phyloP scores from a whole-genome alignment of 2,329 filamentous ascomycete species.

The Diaporthe sp. region DNA sequence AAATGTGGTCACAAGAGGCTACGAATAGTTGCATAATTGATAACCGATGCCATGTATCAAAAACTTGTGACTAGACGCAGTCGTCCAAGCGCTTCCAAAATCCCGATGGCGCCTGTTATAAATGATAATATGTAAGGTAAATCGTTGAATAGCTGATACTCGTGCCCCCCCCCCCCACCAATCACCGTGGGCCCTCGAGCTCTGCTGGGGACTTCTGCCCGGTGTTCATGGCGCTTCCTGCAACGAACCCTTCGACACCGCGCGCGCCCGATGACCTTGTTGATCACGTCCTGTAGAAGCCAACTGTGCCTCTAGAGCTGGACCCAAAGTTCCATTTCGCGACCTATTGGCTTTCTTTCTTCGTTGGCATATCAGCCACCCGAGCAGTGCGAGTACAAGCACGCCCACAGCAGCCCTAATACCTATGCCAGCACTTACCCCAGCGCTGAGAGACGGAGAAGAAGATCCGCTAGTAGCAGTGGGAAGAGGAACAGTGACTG shows the following conservation, averaged over 20 bases:
- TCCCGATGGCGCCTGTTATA: background rate
- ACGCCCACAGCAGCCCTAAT: background rate
- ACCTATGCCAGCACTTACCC: background rate
- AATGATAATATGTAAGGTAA: background rate
- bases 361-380: background rate
- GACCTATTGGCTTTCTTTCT: background rate
- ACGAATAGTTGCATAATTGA: no score
- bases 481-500: background rate
- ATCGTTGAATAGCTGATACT: background rate
- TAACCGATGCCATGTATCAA: no score
- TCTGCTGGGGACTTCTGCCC: background rate
- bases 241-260: background rate
- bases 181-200: background rate
- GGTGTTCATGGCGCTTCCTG: background rate
- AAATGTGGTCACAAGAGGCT: background rate
- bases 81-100: background rate
- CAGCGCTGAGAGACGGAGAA: background rate
- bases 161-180: background rate
- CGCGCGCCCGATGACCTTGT: background rate
- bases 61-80: no score
- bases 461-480: background rate
- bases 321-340: background rate
- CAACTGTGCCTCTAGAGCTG: background rate
- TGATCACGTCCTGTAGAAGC: background rate
- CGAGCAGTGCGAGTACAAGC: background rate